Evolutionary conservation across 2,329 filamentous ascomycete species (phyloP), one percentile per base, ranked within the genome.

Genomic region (Trichoderma atrobrunneum): DNA sequence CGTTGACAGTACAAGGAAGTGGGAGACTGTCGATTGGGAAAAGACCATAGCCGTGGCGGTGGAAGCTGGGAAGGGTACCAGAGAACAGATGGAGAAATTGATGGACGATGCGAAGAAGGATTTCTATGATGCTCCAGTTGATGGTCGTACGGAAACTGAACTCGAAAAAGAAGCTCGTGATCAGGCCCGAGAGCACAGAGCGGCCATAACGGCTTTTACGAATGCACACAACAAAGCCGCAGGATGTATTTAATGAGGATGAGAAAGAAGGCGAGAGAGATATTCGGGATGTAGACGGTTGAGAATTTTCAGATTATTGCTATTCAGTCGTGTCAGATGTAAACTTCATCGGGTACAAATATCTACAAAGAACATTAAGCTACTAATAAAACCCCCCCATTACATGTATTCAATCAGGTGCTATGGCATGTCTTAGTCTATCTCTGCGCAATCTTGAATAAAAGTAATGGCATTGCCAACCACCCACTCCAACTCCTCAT

Each of bases 401-500:
- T 39, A 16, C 34, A 36, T 36, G 34, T 16, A 39, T 39, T 39
- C 36, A 18, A 39, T 39, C 16, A 39, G 36, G 36, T 39, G 36
- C 36, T 48, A 21, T 48, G 10, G 8, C 18, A 48, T 48, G 16
- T 16, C n/a, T 61, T 39, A 71, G 2, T 66, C 60, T 48, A 71
- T 5, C 21, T 65, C 30, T 65, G 43, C 18, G 43, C 51, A 48
- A 32, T 21, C 24, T 5, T 11, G 16, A 30, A 65, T 30, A 57
- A 65, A 65, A 56, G 16, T n/a, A 54, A 69, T 12, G 18, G 34
- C 10, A 36, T 59, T 30, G 63, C 2, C 26, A 18, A 39, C 16
- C 36, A 39, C 16, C 36, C 36, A 39, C 16, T 39, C 16, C 48
- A 72, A 48, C 71, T 74, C 71, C 10, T 56, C 16, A 36, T 74